Base-by-base conservation (phyloP, 2,329 filamentous ascomycete genomes). In the Pestalotiopsis sp. region DNA sequence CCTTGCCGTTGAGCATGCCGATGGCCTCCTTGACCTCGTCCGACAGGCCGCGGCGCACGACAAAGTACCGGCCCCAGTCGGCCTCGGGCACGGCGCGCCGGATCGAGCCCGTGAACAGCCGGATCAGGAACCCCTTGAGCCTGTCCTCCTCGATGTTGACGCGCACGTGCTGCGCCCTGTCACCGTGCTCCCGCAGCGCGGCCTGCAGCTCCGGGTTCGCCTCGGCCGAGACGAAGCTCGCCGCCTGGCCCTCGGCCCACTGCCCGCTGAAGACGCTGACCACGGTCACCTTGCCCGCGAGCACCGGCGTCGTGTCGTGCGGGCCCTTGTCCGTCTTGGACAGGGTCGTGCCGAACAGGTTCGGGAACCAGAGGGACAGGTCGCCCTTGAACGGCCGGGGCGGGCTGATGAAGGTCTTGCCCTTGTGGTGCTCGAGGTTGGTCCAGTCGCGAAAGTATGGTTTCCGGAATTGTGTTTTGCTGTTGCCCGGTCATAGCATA, bases 371-470 rank as follows among this genome's bases (percentile, higher is more conserved):
- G 71, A 98, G 88, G 4, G 95, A 92, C 65, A 90, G 87, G 52
- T 97, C 93, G 72, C 87, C 87, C 76, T 91, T 92, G 86, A 98
- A 98, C 63, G 95, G 87, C n/a, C 92, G 87, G 3, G 92, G 89
- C 49, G 95, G 95, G 23, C 94, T 91, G 65, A 95, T 84, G 82
- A 98, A 99, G 27, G 94, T 94, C 81, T 99, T 99, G 76, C 96
- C 96, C 75, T 94, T 90, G 81, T 96, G 91, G 72, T 91, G 87
- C 65, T 86, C 86, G 80, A 98, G 88, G 81, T 97, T 96, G 69
- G 89, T 89, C 92, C 94, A 98, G 85, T 99, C 95, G 79, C 94
- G 92, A 83, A 97, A 99, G 81, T 99, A 99, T 2, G 95, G 95
- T 69, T 93, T 93, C 23, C 91, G 85, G 76, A 97, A 91, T 79